Conservation (phyloP, 2,329 filamentous ascomycete species). For the Aspergillus proliferans region DNA sequence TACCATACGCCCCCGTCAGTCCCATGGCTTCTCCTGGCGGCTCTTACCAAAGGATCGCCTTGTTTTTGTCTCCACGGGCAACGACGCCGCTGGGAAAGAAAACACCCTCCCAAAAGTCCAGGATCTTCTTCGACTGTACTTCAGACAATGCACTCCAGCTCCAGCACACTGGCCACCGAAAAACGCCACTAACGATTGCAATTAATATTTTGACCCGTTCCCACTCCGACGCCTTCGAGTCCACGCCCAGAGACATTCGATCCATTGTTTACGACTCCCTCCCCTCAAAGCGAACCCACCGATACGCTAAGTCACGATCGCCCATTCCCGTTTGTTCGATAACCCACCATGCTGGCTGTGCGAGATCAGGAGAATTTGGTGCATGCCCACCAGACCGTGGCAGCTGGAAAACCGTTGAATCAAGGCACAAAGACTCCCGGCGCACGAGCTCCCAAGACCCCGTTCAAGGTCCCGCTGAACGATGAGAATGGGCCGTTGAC, state of each 20-base stretch:
- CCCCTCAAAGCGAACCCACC: too few relatives aligned
- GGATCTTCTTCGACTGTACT: not conserved
- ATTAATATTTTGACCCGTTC: not conserved
- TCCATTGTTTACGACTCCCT: too few relatives aligned
- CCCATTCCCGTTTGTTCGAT: slow-evolving; percentile 3
- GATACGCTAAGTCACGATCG: slow-evolving; percentile 14
- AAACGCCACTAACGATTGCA: not conserved
- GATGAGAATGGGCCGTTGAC: slow-evolving; percentile 71
- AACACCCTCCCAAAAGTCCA: not conserved
- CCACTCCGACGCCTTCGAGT: not conserved
- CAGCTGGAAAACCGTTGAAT: slow-evolving; percentile 65
- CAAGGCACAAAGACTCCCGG: slow-evolving; percentile 72
- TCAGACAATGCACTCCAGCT: too few relatives aligned
- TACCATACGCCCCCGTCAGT: slow-evolving; percentile 4
- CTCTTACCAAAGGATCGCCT: not conserved
- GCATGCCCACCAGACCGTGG: slow-evolving; percentile 64
- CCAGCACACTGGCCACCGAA: too few relatives aligned
- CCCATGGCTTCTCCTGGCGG: not conserved
- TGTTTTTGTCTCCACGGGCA: not conserved
- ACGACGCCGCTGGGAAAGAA: not conserved
- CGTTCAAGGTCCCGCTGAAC: slow-evolving; percentile 68
- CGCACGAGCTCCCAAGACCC: slow-evolving; percentile 71
- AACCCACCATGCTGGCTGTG: slow-evolving; percentile 62
- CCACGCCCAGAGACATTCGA: too few relatives aligned
- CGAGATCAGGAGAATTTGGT: slow-evolving; percentile 85